Base-by-base conservation (phyloP, 495 filamentous ascomycete species). In the Glonium stellatum region DNA sequence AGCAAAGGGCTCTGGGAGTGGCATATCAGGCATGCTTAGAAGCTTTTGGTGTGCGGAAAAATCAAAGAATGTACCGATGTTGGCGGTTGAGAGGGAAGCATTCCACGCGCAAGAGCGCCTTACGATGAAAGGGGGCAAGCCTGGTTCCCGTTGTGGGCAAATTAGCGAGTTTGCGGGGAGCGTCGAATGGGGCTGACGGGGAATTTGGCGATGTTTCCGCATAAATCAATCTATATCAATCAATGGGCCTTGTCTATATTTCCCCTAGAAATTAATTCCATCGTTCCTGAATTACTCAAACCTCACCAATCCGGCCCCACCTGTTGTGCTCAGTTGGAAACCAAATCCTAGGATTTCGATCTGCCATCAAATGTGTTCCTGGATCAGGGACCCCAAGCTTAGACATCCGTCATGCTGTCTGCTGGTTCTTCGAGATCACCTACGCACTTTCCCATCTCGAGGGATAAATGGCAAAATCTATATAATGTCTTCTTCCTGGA, bases 211-310 rank as follows among this genome's bases (percentile, higher is more conserved):
- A 46, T 46, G 41, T 46, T 46, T 46, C 60, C 59, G 54, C 64
- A 56, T 57, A 60, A 56, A 60, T 59, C 64, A 67, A 67, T 67
- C 54, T 67, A 63, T 35, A 36, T 67, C 55, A 67, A 67, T 67
- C 60, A 63, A 54, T 4, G 13, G 12, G 22, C 60, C 56, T 52
- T 31, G 27, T 6, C 27, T 46, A 46, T 46, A 46, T n/a, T 46
- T 46, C 41, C 41, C 15, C 41, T 46, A 46, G 15, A 15, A 46
- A 46, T 46, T 46, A 21, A 46, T 21, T 21, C 41, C 1, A 2
- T n/a, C 15, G 41, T 21, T 10, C 41, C 15, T 46, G 41, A 46
- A 2, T 46, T 21, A 21, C 41, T n/a, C 19, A 21, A 15, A 4
- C 3, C 13, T 46, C 41, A 46, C 19, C 15, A 15, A 1, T 46